Evolutionary conservation across 2,329 filamentous ascomycete genomes (phyloP).

Genomic region (Alternaria brassicae): DNA sequence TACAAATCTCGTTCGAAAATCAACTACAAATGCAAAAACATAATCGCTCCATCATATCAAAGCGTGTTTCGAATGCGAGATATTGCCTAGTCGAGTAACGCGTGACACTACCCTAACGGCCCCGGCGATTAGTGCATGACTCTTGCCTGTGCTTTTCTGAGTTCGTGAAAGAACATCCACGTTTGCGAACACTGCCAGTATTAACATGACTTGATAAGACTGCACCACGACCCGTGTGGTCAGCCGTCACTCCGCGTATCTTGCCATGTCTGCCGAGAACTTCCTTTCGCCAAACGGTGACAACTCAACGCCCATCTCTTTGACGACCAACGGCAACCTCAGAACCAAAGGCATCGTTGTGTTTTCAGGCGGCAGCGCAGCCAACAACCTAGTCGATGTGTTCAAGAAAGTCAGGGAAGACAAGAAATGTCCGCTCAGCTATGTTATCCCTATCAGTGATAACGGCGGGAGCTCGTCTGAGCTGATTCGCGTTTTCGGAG

Average conservation of each 20-base stretch:
- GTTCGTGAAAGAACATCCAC: constrained; percentile 22
- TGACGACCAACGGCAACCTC: constrained; percentile 32
- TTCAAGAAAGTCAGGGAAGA: constrained; percentile 70
- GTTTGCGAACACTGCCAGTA: constrained; percentile 26
- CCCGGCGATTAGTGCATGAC: constrained; percentile 42
- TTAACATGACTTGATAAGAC: constrained; percentile 28
- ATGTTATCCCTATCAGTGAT: constrained; percentile 94
- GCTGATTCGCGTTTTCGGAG: constrained; percentile 91
- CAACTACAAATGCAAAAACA: constrained; percentile 17
- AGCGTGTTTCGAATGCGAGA: constrained; percentile 29
- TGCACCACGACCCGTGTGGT: constrained; percentile 21
- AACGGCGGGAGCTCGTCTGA: constrained; percentile 95
- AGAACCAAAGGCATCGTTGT: constrained; percentile 71
- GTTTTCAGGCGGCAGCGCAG: constrained; percentile 92
- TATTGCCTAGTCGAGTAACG: constrained; percentile 34
- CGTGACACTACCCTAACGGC: constrained; percentile 18
- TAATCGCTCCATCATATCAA: neutral
- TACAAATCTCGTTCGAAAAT: constrained; percentile 37
- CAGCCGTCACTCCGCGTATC: constrained; percentile 4
- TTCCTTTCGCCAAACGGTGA: constrained; percentile 26
- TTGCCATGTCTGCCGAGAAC: constrained; percentile 32
- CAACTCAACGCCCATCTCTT: constrained; percentile 21
- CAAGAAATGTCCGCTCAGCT: constrained; percentile 73
- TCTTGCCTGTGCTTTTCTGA: constrained; percentile 26
- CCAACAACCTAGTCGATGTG: constrained; percentile 91